phyloP scores from a whole-genome alignment of 768 basidiomycete genomes.

The Asterophora parasitica region DNA sequence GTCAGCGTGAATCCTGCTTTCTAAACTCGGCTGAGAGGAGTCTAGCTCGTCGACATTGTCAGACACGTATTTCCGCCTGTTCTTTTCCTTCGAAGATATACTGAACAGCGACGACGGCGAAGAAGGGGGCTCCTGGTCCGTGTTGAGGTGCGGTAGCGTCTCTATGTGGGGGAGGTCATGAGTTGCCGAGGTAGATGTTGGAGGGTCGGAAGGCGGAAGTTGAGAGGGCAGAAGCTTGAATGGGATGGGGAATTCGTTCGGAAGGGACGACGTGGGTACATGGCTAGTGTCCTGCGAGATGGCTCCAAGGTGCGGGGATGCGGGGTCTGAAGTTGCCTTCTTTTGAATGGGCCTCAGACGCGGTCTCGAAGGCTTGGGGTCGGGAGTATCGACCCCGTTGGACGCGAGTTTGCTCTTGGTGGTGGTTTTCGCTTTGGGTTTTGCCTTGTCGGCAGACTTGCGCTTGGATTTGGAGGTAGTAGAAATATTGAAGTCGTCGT shows the following conservation, averaged over 20 bases:
- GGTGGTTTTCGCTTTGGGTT: constrained; percentile 21
- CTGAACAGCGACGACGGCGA: constrained; percentile 32
- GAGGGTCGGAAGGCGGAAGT: constrained; percentile 32
- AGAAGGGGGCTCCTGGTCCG: constrained; percentile 16
- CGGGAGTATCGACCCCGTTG: constrained; percentile 15
- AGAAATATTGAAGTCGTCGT: constrained; percentile 24
- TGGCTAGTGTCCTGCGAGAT: constrained; percentile 7
- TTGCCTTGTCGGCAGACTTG: constrained; percentile 20
- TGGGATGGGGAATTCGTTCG: constrained; percentile 13
- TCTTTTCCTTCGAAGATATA: constrained; percentile 5
- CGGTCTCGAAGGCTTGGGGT: constrained; percentile 6
- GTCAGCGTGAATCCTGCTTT: constrained; percentile 3
- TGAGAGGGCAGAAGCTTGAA: constrained; percentile 17
- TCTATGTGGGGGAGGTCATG: constrained; percentile 30
- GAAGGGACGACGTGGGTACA: constrained; percentile 17
- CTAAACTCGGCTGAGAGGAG: constrained; percentile 12
- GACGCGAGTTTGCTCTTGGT: constrained; percentile 10
- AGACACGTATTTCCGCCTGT: constrained; percentile 15
- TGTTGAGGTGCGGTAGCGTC: constrained; percentile 23
- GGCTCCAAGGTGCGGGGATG: constrained; percentile 2
- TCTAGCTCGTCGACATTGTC: constrained; percentile 26
- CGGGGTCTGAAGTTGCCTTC: neutral
- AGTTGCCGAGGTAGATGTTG: constrained; percentile 24
- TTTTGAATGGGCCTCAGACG: constrained; percentile 10
- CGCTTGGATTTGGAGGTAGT: constrained; percentile 25